These are phyloP conservation scores for Rhytidhysteron rufulum DNA, from an alignment of 2,329 filamentous ascomycete genomes.

Conservation along the genomic window DNA sequence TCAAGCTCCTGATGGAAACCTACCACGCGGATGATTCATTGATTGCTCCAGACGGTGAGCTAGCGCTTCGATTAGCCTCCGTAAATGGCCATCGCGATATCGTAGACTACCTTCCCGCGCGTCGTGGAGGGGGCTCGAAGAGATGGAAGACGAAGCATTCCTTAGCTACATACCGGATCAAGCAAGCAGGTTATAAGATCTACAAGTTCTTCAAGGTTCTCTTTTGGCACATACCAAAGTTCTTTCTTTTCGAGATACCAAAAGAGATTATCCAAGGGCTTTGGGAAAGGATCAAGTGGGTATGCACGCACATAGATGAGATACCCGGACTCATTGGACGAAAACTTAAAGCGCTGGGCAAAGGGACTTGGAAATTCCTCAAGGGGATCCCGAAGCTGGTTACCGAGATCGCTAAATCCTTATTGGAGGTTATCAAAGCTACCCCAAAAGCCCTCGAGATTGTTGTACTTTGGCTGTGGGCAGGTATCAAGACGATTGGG, in stretches of 20 bases:
- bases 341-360: slow-evolving; percentile 5
- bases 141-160: slow-evolving; percentile 15
- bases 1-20: slow-evolving; percentile 39
- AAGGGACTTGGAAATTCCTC: slow-evolving; percentile 6
- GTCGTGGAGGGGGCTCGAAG: slow-evolving; percentile 22
- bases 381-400: slow-evolving; percentile 4
- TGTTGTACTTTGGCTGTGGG: slow-evolving; percentile 11
- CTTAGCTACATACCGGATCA: slow-evolving; percentile 8
- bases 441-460: slow-evolving; percentile 10
- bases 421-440: slow-evolving; percentile 9
- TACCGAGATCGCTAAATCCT: slow-evolving; percentile 3
- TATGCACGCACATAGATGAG: slow-evolving; percentile 8
- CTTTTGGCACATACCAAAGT: slow-evolving; percentile 12
- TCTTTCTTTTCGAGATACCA: slow-evolving; percentile 12
- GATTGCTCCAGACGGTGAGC: slow-evolving; percentile 45
- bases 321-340: slow-evolving; percentile 7
- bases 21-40: slow-evolving; percentile 42
- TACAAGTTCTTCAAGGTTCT: slow-evolving; percentile 7
- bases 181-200: slow-evolving; percentile 6
- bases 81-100: slow-evolving; percentile 41
- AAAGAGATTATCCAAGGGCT: slow-evolving; percentile 9
- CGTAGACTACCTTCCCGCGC: slow-evolving; percentile 40
- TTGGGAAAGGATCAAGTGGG: slow-evolving; percentile 6
- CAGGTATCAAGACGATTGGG: slow-evolving; percentile 9
- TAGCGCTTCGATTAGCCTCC: slow-evolving; percentile 46